Conservation (phyloP, 768 basidiomycete genomes). For the Boletus huronensis region DNA sequence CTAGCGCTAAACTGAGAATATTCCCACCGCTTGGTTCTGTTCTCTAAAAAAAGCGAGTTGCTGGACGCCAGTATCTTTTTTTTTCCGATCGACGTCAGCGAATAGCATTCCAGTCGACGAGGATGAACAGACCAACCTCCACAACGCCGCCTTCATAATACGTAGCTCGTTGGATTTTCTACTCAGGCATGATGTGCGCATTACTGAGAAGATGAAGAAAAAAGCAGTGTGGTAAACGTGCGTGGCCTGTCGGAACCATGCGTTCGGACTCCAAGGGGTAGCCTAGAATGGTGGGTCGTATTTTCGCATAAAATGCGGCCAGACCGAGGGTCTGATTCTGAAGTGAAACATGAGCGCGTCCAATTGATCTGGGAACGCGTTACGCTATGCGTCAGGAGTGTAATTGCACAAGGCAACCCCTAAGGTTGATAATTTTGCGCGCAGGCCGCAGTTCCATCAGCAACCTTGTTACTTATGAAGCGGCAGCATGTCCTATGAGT, state of each 20-base stretch:
- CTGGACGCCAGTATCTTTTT: neutral
- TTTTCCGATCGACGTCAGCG: neutral
- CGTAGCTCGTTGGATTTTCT: neutral
- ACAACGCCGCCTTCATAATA: neutral
- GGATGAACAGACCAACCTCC: neutral
- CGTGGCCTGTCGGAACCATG: neutral
- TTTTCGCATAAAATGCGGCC: neutral
- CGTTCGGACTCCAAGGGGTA: neutral
- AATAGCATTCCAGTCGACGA: neutral
- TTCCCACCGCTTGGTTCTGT: constrained; percentile 7
- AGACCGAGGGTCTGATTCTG: neutral
- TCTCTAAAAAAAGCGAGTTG: neutral
- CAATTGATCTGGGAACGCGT: neutral
- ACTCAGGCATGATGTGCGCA: neutral
- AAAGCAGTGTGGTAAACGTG: neutral
- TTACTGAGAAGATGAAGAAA: neutral
- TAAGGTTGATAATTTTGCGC: neutral
- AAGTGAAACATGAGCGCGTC: neutral
- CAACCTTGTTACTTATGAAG: neutral
- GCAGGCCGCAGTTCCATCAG: neutral
- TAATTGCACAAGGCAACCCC: neutral
- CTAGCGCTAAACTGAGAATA: neutral
- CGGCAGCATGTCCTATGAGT: neutral
- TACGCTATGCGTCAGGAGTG: neutral
- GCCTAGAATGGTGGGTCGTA: neutral